Evolutionary conservation across 2,329 filamentous ascomycete genomes (phyloP), one percentile per base, ranked within the genome.

Genomic region (Lachnellula cervina): DNA sequence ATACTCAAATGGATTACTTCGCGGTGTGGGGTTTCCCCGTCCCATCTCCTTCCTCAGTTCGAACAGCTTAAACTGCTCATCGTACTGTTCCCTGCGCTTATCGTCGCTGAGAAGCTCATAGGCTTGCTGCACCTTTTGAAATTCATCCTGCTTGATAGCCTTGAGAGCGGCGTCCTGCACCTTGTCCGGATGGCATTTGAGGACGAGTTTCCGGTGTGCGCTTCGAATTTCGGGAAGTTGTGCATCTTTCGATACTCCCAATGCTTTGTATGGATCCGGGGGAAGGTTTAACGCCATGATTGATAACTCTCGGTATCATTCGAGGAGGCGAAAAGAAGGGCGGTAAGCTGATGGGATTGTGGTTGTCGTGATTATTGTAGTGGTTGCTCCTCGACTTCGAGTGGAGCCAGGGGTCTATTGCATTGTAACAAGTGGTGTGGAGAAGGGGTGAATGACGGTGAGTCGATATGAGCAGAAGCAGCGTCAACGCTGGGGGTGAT

Each of bases 131-230:
- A 97, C 89, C 70, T 84, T 86, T 73, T 97, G 91, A 68, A 97
- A 99, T 72, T 96, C 87, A 64, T 90, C 86, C 65, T 89, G 84
- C 71, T 92, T 95, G 64, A 83, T 76, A 57, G 84, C 83, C 73
- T 94, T 95, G 66, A 88, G 77, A 16, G 83, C 77, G 47, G 64
- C 59, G 58, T 71, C 83, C 63, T 90, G 86, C 60, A 96, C 83
- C 75, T 96, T 96, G 77, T 97, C 92, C 35, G 92, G 92, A 65
- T 97, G 92, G 69, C 88, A 92, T 71, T 89, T 90, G 64, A 96
- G 81, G 37, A 90, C 89, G 42, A 95, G 84, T 72, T 95, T 96
- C 65, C 89, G 85, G 74, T 96, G 86, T 16, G 89, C 87, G 51
- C 83, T 80, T 67, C 89, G 87, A 71, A 97, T 93, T 64, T 87